phyloP scores from a whole-genome alignment of 139 green algal genomes.

The Zygnema circumcarinatum region DNA sequence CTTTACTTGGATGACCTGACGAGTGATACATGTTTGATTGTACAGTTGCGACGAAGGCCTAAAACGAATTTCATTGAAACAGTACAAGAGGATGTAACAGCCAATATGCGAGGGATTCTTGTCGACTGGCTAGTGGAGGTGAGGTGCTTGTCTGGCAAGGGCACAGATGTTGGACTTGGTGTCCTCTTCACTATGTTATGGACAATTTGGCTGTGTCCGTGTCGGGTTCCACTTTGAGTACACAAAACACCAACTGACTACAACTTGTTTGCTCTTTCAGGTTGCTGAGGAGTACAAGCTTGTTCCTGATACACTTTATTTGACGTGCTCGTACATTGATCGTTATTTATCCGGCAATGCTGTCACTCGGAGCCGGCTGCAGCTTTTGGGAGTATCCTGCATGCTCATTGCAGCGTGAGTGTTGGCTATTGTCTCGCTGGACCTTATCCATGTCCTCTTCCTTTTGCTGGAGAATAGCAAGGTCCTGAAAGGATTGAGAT shows the following conservation, averaged over 20 bases:
- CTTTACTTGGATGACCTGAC: too few species aligned
- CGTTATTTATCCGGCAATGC: constrained; percentile 77
- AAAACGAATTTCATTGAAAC: constrained; percentile 44
- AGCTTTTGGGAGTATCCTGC: constrained; percentile 88
- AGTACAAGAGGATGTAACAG: constrained; percentile 78
- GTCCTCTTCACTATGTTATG: background rate
- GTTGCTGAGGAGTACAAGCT: constrained; percentile 90
- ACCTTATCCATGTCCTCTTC: background rate
- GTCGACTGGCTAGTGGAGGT: constrained; percentile 97
- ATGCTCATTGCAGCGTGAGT: constrained; percentile 86
- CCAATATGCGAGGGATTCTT: constrained; percentile 92
- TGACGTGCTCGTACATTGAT: constrained; percentile 88
- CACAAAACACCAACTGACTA: background rate
- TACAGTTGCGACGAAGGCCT: constrained; percentile 30
- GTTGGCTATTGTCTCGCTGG: too few species aligned
- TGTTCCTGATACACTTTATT: constrained; percentile 89
- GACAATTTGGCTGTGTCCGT: background rate
- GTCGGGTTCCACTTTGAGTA: background rate
- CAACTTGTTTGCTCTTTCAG: constrained; percentile 19
- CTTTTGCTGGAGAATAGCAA: background rate
- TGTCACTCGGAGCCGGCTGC: constrained; percentile 67
- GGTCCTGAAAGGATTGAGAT: background rate
- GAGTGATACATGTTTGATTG: background rate
- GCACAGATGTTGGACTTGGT: background rate
- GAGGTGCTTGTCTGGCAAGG: constrained; percentile 9